These are phyloP conservation scores for Dendrobium chrysotoxum DNA, from an alignment of 106 monocot genomes.

Conservation along the genomic window DNA sequence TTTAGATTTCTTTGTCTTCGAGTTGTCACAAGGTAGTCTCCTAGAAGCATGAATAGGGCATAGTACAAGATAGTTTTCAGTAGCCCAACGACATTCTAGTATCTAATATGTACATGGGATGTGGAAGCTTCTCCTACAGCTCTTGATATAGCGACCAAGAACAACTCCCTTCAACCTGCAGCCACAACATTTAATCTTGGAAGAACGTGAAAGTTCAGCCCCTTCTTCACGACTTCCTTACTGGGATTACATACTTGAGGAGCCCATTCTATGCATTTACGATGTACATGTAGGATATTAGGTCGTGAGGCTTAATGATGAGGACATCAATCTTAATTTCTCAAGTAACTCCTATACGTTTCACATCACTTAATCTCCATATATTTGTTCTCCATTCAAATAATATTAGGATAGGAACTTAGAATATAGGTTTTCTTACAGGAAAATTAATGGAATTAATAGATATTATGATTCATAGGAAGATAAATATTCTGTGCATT, in stretches of 20 bases:
- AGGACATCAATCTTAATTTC: too few relatives aligned
- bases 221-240: conserved; percentile 36
- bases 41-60: conserved; percentile 66
- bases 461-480: too few relatives aligned
- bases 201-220: conserved; percentile 53
- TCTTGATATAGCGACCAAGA: conserved; percentile 60
- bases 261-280: conserved; percentile 5
- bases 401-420: too few relatives aligned
- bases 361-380: too few relatives aligned
- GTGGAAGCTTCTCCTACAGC: conserved; percentile 63
- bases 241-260: conserved; percentile 13
- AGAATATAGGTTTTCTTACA: too few relatives aligned
- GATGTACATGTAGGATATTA: conserved; percentile 5
- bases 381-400: conserved; percentile 13
- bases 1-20: conserved; percentile 21
- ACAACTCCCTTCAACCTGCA: conserved; percentile 83
- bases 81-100: too few relatives aligned
- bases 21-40: conserved; percentile 65
- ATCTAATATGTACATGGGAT: conserved; percentile 59
- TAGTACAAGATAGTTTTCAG: conserved; percentile 15
- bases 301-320: conserved; percentile 7
- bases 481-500: too few relatives aligned
- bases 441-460: too few relatives aligned
- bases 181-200: conserved; percentile 57
- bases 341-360: too few relatives aligned